Base-by-base conservation (phyloP, 371 early-diverging fungal species). In the Globomyces sp. region DNA sequence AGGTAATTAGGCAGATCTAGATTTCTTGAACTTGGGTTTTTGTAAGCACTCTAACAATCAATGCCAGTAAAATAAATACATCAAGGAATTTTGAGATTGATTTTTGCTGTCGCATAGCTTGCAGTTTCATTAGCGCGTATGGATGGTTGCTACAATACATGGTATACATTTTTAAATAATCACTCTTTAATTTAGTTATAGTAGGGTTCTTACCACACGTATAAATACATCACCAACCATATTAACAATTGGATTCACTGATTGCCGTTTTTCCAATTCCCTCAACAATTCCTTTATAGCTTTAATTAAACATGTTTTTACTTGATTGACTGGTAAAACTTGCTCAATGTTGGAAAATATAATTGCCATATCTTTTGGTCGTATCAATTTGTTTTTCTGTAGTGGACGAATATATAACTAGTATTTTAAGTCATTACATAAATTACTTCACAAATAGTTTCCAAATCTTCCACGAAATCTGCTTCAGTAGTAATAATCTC, bases 401-500 rank as follows among this genome's bases (percentile, higher is more conserved):
- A 81, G 60, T 5, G 72, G 75, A 36, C 81, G 77, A 11, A 85
- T 78, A 69, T 83, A 88, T 5, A 86, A 73, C 87, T 78, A 52
- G 43, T 6, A 49, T 63, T 34, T 42, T n/a, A 10, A 49, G 4
- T 5, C 24, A 24, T 24, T 24, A 24, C 24, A 24, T 24, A 40
- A 4, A 66, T 71, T 74, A 87, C 89, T 59, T 85, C 79, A 46
- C 82, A 73, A n/a, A 86, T 77, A 36, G 82, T 66, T 39, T 78
- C 75, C 45, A 89, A 67, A 73, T 89, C 89, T 9, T 77, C 74
- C 3, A 88, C 79, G 70, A 85, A 89, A 5, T 80, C 79, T 44
- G 73, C 72, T 59, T 89, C 89, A 3, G 89, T 89, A n/a, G 69
- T 42, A 24, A 85, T 75, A 4, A 89, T 73, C 61, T 89, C 89